Evolutionary conservation across 2,329 filamentous ascomycete species (phyloP).

Genomic region (Apiospora malaysiana): DNA sequence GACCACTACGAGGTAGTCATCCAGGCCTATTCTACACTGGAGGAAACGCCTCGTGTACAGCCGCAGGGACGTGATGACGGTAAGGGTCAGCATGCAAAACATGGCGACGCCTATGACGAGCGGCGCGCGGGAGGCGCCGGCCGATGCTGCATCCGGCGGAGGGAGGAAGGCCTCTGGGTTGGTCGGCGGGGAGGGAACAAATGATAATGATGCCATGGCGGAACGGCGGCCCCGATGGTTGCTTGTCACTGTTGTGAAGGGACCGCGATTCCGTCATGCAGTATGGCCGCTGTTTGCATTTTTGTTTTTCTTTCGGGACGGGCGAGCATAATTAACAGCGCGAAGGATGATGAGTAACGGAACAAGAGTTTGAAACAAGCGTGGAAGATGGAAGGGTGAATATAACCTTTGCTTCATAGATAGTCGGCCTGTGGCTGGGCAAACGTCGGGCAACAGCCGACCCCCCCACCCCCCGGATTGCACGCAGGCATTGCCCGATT

Average conservation of each 20-base stretch:
- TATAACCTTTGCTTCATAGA: neutral
- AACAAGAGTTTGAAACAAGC: neutral
- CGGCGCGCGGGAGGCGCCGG: slow-evolving; percentile 9
- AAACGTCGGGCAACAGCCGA: no score
- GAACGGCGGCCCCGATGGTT: neutral
- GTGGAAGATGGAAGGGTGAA: neutral
- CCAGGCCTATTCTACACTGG: neutral
- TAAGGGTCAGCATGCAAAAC: neutral
- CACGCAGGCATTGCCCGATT: no score
- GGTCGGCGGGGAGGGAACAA: slow-evolving; percentile 1
- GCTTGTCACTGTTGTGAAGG: neutral
- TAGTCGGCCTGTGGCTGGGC: neutral
- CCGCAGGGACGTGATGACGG: neutral
- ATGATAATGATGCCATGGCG: neutral
- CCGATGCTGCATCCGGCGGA: neutral
- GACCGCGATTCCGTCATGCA: no score
- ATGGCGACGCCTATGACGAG: slow-evolving; percentile 2
- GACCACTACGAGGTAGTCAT: slow-evolving; percentile 13
- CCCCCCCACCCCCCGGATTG: no score
- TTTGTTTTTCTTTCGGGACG: no score
- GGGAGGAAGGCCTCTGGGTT: neutral
- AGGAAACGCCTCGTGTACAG: slow-evolving; percentile 14
- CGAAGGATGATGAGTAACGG: neutral
- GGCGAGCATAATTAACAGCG: neutral
- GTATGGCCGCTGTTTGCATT: no score